A percentile compares a stretch with the other conserved stretches of the same genome.
phyloP scores from a whole-genome alignment of 1,139 yeast genomes.

The Blastobotrys serpentis region DNA sequence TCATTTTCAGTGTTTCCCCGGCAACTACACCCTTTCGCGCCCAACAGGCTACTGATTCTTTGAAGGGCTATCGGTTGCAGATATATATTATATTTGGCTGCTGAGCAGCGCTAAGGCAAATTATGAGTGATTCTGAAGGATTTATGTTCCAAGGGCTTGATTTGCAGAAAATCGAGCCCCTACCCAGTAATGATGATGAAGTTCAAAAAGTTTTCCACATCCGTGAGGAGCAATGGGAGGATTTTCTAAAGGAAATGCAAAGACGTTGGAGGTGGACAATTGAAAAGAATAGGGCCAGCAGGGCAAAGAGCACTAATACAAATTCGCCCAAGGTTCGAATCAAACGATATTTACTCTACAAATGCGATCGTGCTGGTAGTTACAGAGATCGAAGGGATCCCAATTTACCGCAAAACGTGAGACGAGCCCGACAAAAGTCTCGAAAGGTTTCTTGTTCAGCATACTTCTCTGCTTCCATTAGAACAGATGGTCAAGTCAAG shows the following conservation, averaged over 20 bases:
- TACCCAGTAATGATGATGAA: background rate
- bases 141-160: conserved; percentile 1
- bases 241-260: background rate
- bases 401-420: background rate
- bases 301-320: background rate
- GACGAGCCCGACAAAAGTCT: background rate
- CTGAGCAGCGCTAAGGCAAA: background rate
- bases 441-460: background rate
- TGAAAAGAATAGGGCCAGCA: background rate
- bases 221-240: background rate
- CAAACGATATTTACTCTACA: background rate
- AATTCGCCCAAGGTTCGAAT: background rate
- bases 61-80: no score
- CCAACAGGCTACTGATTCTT: no score
- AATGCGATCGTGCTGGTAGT: background rate
- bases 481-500: background rate
- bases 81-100: no score
- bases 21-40: background rate
- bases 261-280: background rate
- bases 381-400: conserved; percentile 2
- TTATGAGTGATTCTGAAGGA: background rate
- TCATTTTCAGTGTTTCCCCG: background rate
- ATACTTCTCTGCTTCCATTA: background rate
- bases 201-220: background rate
- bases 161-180: conserved; percentile 1